A percentile compares a stretch with the other conserved stretches of the same genome.
Evolutionary conservation across 257 asterid species (phyloP).

Genomic region (Nicotiana tomentosiformis): DNA sequence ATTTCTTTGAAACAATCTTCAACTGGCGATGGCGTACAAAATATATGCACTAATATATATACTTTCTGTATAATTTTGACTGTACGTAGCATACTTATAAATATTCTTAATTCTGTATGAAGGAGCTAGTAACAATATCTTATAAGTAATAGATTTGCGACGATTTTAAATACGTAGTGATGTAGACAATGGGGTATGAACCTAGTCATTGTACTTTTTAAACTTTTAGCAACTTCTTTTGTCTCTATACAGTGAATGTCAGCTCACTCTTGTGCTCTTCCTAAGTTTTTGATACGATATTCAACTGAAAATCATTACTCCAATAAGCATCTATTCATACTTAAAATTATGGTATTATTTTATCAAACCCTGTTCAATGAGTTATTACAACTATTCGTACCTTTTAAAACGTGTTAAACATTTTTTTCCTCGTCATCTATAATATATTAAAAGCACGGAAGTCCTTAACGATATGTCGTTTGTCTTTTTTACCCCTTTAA

Average conservation of each 20-base stretch:
- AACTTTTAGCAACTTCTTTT: neutral
- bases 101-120: neutral
- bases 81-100: neutral
- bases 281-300: neutral
- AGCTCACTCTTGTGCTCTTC: neutral
- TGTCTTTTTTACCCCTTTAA: too few relatives aligned
- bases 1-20: too few relatives aligned
- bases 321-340: neutral
- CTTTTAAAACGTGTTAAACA: too few relatives aligned
- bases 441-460: too few relatives aligned
- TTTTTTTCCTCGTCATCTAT: too few relatives aligned
- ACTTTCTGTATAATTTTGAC: too few relatives aligned
- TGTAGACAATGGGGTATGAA: neutral
- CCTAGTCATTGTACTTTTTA: neutral
- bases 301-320: neutral
- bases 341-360: too few relatives aligned
- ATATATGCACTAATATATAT: too few relatives aligned
- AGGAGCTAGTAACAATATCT: neutral
- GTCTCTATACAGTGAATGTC: neutral
- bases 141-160: neutral
- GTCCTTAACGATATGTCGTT: too few relatives aligned
- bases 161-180: neutral
- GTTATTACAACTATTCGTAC: too few relatives aligned
- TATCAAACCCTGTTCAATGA: too few relatives aligned
- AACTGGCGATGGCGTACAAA: too few relatives aligned